Evolutionary conservation across 164 flowering plant genomes (phyloP).

Genomic region (Vitis rotundifolia): DNA sequence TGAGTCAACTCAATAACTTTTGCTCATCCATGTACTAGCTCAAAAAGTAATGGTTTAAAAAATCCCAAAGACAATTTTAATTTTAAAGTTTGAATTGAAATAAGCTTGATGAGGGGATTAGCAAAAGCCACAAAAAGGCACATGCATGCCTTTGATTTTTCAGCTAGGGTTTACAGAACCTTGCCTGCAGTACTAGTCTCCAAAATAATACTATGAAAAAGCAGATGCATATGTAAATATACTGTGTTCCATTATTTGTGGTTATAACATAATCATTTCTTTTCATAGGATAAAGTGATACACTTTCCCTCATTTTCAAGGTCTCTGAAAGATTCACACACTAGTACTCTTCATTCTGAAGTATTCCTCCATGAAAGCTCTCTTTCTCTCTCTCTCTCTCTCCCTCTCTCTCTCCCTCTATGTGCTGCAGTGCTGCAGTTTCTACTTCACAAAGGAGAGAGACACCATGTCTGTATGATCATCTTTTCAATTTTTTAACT

Average conservation of each 20-base stretch:
- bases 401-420: neutral
- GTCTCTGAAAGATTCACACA: conserved; percentile 9
- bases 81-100: too few relatives aligned
- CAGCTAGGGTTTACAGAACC: neutral
- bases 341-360: too few relatives aligned
- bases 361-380: neutral
- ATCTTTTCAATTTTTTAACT: neutral
- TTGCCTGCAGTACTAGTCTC: neutral
- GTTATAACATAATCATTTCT: neutral
- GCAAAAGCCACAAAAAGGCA: neutral
- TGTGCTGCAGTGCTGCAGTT: conserved; percentile 1
- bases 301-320: conserved; percentile 15
- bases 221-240: neutral
- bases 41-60: too few relatives aligned
- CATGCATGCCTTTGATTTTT: neutral
- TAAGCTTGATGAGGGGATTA: neutral
- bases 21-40: too few relatives aligned
- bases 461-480: neutral
- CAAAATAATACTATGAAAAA: neutral
- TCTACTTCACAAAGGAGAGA: neutral
- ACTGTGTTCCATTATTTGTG: neutral
- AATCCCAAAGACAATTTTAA: too few relatives aligned
- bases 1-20: too few relatives aligned
- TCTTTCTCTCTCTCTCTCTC: neutral
- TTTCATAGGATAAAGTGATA: neutral